Evolutionary conservation across 208 protist genomes (phyloP), one percentile per base, ranked within the genome.

Genomic region (Trypanosoma avium): DNA sequence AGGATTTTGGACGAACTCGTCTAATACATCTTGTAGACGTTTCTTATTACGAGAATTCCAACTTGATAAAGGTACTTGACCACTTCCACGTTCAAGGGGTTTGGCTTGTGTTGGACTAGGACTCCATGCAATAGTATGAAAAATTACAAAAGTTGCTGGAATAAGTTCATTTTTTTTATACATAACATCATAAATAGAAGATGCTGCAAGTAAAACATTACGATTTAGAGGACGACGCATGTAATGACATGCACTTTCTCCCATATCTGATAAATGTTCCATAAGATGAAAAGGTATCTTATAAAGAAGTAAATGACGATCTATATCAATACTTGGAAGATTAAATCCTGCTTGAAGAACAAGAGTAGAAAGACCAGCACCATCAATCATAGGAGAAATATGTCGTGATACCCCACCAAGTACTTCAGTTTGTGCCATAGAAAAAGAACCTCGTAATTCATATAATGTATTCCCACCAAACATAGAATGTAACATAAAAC

Each of bases 391-490:
- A 12, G 93, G 93, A 3, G 88, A 95, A 42, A 97, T 85, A 70
- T 97, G 91, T 33, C 90, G 82, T 40, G 73, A 76, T 3, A 97
- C 83, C 15, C 93, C 90, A 47, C 91, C 90, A 46, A 92, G 80
- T 13, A 80, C 66, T 73, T 97, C 90, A 1, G 78, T 88, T 70
- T 97, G 88, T 24, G 84, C 87, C 74, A 96, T 82, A 1, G 88
- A 82, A 62, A 97, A 90, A 70, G 85, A 88, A 8, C 79, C 80
- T 22, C 89, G 82, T 50, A 97, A 74, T 73, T 97, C 93, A 68
- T 88, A 90, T 32, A 97, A 84, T 12, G 93, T 96, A 72, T 97
- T 94, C 61, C 89, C 93, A 40, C 93, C 93, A 59, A 96, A 92
- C 84, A 97, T 90, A 49, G 62, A 76, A 48, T 73, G 74, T 47